Conservation (phyloP, 1,284 basidiomycete genomes). For the Xerocomus amazonicus region DNA sequence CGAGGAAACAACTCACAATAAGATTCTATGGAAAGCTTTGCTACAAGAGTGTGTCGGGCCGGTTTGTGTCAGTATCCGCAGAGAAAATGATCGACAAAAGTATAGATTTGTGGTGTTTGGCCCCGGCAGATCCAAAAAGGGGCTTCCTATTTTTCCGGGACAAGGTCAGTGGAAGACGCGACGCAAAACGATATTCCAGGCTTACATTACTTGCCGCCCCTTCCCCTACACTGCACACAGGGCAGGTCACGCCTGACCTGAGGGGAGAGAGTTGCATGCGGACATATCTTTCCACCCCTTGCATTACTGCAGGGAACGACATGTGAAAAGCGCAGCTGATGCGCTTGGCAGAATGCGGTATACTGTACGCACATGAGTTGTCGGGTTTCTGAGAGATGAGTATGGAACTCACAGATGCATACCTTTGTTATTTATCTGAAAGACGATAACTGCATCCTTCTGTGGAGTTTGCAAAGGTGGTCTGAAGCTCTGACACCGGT, state of each 20-base stretch:
- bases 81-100: neutral
- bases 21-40: neutral
- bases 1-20: constrained; percentile 6
- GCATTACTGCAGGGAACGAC: neutral
- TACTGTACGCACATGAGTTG: constrained; percentile 17
- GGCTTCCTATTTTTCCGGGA: neutral
- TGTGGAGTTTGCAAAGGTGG: constrained; percentile 4
- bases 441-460: neutral
- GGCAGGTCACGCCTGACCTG: constrained; percentile 1
- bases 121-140: neutral
- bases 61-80: constrained; percentile 1
- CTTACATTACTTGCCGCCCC: constrained; percentile 1
- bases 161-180: neutral
- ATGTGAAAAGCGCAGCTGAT: constrained; percentile 7
- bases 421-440: constrained; percentile 21
- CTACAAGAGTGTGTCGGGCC: neutral
- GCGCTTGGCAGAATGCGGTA: constrained; percentile 8
- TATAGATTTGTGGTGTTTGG: neutral
- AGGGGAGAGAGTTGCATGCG: rapidly evolving
- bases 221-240: constrained; percentile 11
- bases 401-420: constrained; percentile 14
- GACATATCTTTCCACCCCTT: neutral
- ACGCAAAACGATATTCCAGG: neutral
- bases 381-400: constrained; percentile 1
- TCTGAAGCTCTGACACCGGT: neutral